Evolutionary conservation across 2,329 filamentous ascomycete species (phyloP).

Genomic region (Botrytis sinoallii): DNA sequence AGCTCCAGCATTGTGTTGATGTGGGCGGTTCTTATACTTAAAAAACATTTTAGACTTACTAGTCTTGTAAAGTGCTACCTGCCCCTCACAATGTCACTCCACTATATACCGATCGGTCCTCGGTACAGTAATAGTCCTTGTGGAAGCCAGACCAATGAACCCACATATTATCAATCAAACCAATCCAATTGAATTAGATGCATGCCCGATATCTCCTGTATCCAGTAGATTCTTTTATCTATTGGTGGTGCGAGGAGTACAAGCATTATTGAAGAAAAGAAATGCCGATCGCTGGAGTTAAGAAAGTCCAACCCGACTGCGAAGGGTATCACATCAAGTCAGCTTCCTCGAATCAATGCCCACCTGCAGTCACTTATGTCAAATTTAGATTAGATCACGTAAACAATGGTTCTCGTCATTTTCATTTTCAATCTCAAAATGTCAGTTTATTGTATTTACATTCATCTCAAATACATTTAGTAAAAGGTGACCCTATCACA

Average conservation of each 20-base stretch:
- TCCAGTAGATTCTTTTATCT: neutral
- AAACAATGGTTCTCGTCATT: neutral
- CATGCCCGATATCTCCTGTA: neutral
- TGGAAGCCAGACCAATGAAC: neutral
- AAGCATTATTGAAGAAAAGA: neutral
- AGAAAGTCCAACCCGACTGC: neutral
- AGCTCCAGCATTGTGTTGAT: neutral
- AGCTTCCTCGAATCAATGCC: neutral
- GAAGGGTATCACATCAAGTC: neutral
- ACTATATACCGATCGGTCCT: neutral
- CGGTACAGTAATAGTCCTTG: neutral
- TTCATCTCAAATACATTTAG: slow-evolving; percentile 9
- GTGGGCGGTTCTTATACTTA: neutral
- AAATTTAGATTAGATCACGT: neutral
- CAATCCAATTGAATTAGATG: neutral
- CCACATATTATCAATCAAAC: neutral
- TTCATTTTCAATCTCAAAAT: neutral
- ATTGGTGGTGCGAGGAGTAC: neutral
- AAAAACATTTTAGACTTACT: neutral
- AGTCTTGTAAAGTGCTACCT: too few relatives aligned
- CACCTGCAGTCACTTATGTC: neutral
- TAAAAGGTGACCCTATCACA: neutral
- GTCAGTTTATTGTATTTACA: slow-evolving; percentile 8
- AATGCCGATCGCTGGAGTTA: neutral
- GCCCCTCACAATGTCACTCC: neutral